These are phyloP conservation scores for Xylariaceae sp. DNA, from an alignment of 2,329 filamentous ascomycete species.

Conservation along the genomic window DNA sequence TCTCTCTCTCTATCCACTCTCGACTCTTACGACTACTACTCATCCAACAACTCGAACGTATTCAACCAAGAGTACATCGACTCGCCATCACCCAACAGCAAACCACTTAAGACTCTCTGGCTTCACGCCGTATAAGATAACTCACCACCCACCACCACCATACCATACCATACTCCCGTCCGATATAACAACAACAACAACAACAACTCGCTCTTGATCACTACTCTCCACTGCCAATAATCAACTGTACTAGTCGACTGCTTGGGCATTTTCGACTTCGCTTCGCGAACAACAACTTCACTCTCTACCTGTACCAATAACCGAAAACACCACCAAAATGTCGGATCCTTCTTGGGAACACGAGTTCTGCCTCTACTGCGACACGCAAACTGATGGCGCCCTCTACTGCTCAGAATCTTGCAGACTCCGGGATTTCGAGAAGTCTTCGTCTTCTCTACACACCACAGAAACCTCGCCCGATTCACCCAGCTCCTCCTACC, in stretches of 20 bases:
- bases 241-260: background rate
- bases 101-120: constrained; percentile 10
- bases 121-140: constrained; percentile 15
- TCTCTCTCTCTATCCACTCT: constrained; percentile 1
- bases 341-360: constrained; percentile 67
- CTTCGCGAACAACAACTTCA: background rate
- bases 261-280: background rate
- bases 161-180: background rate
- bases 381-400: constrained; percentile 75
- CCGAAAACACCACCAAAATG: constrained; percentile 37
- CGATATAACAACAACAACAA: background rate
- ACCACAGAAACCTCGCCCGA: constrained; percentile 55
- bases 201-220: background rate
- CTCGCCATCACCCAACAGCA: background rate
- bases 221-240: background rate
- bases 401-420: constrained; percentile 92
- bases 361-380: constrained; percentile 91
- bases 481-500: constrained; percentile 45
- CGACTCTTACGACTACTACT: background rate
- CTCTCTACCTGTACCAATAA: constrained; percentile 19
- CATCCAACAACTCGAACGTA: background rate
- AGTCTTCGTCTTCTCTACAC: constrained; percentile 49
- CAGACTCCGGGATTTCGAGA: constrained; percentile 81
- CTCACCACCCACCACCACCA: background rate
- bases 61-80: background rate